These are phyloP conservation scores for Chaetomidium leptoderma DNA, from an alignment of 495 filamentous ascomycete species.

Conservation along the genomic window DNA sequence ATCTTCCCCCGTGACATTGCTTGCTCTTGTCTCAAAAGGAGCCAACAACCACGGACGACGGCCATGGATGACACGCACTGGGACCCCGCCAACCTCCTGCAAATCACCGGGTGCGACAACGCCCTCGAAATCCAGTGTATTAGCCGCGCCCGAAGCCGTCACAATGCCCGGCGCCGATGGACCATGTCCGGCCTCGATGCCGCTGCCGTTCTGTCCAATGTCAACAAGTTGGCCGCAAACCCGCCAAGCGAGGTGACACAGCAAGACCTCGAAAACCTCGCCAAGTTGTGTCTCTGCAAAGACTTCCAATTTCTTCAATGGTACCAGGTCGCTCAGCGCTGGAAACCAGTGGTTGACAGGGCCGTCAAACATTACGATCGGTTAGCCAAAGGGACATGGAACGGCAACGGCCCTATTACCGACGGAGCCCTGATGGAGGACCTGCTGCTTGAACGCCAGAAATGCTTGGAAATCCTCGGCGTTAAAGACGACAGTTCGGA, in stretches of 20 bases:
- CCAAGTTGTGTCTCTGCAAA: not conserved
- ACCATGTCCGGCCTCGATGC: not conserved
- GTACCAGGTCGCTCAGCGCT: not conserved
- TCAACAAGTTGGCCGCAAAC: not conserved
- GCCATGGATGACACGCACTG: not conserved
- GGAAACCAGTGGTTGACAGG: not conserved
- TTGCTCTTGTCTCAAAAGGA: not conserved
- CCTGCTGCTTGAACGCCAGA: not conserved
- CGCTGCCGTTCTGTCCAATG: not conserved
- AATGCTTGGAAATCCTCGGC: not conserved
- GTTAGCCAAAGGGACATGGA: not conserved
- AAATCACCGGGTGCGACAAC: not conserved
- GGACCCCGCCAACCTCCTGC: conserved; percentile 1
- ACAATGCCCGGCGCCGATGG: not conserved
- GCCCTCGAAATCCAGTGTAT: not conserved
- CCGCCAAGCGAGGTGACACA: not conserved
- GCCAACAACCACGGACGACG: not conserved
- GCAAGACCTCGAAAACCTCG: not conserved
- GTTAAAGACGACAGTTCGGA: not conserved
- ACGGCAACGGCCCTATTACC: not conserved
- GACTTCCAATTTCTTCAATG: not conserved
- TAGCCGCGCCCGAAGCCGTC: not conserved
- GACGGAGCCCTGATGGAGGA: not conserved
- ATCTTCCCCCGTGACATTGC: not conserved
- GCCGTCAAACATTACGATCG: not conserved